These are phyloP conservation scores for Leucaena leucocephala DNA, from an alignment of 306 rosid genomes.

Conservation along the genomic window DNA sequence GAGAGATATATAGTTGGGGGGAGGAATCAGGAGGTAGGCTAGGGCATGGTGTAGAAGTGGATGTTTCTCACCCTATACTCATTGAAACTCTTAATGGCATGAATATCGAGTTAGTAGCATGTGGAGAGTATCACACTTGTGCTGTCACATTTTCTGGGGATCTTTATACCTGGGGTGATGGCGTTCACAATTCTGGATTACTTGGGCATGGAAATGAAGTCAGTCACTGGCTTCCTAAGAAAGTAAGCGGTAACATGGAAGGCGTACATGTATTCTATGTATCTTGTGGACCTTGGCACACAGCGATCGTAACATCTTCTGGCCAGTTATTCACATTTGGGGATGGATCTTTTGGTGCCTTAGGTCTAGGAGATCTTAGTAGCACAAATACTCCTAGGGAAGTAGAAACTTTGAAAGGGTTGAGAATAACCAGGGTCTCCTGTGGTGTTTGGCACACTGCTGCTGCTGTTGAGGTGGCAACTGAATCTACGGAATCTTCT, in stretches of 20 bases:
- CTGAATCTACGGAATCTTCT: conserved; percentile 58
- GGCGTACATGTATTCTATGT: conserved; percentile 73
- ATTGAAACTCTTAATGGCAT: conserved; percentile 69
- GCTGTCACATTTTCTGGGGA: conserved; percentile 92
- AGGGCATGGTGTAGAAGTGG: conserved; percentile 86
- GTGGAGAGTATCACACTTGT: conserved; percentile 94
- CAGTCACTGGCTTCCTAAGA: conserved; percentile 91
- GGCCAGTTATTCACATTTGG: conserved; percentile 95
- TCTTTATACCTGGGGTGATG: conserved; percentile 97
- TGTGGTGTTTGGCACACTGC: conserved; percentile 99
- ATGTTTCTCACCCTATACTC: conserved; percentile 82
- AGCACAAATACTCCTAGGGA: conserved; percentile 73
- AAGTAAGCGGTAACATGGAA: conserved; percentile 71
- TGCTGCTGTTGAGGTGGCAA: conserved; percentile 67
- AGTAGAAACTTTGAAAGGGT: conserved; percentile 75
- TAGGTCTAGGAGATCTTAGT: conserved; percentile 85
- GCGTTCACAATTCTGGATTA: conserved; percentile 64
- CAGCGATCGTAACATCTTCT: conserved; percentile 82
- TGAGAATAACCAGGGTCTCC: conserved; percentile 75
- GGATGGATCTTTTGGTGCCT: conserved; percentile 97
- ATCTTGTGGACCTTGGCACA: conserved; percentile 97
- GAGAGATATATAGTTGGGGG: conserved; percentile 96
- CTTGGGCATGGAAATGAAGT: conserved; percentile 90
- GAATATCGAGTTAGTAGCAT: conserved; percentile 80
- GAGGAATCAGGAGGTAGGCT: conserved; percentile 97